Percentiles rank a stretch among this genome's conserved stretches.
phyloP scores from a whole-genome alignment of 2,329 filamentous ascomycete species.

The Fusarium compactum region DNA sequence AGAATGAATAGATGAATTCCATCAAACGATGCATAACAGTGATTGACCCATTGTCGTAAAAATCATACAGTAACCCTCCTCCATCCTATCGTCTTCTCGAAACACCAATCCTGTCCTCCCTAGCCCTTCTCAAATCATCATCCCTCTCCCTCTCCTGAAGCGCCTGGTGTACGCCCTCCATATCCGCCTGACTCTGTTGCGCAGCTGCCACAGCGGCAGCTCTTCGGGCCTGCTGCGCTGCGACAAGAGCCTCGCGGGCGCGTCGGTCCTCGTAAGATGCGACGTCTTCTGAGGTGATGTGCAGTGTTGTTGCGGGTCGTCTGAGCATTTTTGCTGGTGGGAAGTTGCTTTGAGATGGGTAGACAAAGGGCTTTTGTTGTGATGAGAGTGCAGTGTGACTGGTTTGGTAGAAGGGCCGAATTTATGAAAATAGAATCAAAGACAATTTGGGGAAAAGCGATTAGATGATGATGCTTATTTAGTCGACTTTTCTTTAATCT shows the following conservation, averaged over 20 bases:
- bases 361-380: conserved; percentile 23
- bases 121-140: conserved; percentile 46
- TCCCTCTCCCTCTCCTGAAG: conserved; percentile 45
- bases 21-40: background rate
- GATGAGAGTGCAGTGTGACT: background rate
- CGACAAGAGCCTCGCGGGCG: conserved; percentile 55
- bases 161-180: conserved; percentile 49
- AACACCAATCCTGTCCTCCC: conserved; percentile 57
- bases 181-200: conserved; percentile 37
- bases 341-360: background rate
- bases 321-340: conserved; percentile 66
- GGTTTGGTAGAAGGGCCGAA: background rate
- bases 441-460: background rate
- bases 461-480: background rate
- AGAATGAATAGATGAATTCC: conserved; percentile 4
- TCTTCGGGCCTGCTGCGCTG: conserved; percentile 50
- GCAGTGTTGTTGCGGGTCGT: conserved; percentile 74
- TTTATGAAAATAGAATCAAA: background rate
- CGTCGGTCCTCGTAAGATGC: conserved; percentile 76
- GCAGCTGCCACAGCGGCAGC: conserved; percentile 43
- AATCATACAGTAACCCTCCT: background rate
- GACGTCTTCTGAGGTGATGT: conserved; percentile 77
- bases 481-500: background rate
- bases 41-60: background rate
- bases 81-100: conserved; percentile 34